A percentile compares a stretch with the other conserved stretches of the same genome.
phyloP scores from a whole-genome alignment of 2,329 filamentous ascomycete species.

The Geosmithia flava region DNA sequence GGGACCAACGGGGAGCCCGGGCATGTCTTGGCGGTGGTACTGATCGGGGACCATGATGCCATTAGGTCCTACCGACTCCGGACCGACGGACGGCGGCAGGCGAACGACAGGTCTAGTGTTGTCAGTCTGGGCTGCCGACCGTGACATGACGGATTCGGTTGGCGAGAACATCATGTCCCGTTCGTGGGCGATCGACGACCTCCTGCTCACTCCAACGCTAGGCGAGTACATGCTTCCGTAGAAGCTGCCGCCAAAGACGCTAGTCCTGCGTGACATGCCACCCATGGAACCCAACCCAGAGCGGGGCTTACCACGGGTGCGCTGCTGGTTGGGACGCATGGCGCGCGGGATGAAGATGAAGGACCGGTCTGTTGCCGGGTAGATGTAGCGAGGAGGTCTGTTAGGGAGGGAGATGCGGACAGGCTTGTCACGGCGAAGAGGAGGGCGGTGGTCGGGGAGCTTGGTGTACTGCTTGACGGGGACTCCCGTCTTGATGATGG shows the following conservation, averaged over 20 bases:
- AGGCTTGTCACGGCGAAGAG: constrained; percentile 88
- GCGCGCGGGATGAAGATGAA: constrained; percentile 98
- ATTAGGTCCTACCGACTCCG: constrained; percentile 7
- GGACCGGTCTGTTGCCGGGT: constrained; percentile 77
- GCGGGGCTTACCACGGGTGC: constrained; percentile 53
- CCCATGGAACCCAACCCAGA: constrained; percentile 58
- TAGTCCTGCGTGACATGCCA: constrained; percentile 67
- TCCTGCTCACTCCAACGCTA: constrained; percentile 76
- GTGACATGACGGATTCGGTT: constrained; percentile 63
- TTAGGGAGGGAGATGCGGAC: constrained; percentile 85
- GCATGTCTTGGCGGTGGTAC: not conserved
- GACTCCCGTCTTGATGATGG: constrained; percentile 61
- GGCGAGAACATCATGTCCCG: constrained; percentile 72
- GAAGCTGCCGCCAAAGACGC: constrained; percentile 58
- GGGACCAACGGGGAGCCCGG: not conserved
- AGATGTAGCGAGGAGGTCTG: constrained; percentile 73
- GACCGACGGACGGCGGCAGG: constrained; percentile 52
- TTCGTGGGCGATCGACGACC: constrained; percentile 61
- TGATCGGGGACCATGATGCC: not conserved
- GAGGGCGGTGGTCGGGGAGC: constrained; percentile 86
- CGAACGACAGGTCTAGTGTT: constrained; percentile 63
- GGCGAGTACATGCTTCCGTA: constrained; percentile 74
- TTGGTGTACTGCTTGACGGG: constrained; percentile 86
- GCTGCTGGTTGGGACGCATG: constrained; percentile 83
- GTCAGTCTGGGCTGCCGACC: constrained; percentile 50